phyloP scores from a whole-genome alignment of 305 asterid genomes.

The Coffea humblotiana region DNA sequence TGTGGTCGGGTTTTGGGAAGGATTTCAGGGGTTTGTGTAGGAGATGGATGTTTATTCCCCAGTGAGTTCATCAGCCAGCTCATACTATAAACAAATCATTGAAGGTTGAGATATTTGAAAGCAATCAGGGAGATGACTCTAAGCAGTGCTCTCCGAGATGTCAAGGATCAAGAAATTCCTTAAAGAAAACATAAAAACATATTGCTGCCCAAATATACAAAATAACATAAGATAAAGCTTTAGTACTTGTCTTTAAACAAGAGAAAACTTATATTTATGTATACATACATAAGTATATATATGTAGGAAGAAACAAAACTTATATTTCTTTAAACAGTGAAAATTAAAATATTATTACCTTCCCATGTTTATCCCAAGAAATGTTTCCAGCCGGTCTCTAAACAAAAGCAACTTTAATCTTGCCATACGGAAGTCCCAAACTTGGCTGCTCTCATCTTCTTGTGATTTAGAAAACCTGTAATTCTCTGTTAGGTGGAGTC shows the following conservation, averaged over 20 bases:
- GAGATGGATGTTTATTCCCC: not conserved
- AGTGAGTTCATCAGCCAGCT: not conserved
- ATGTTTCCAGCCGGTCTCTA: conserved; percentile 92
- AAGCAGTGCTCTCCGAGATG: not conserved
- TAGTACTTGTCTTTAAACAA: not conserved
- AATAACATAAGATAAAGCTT: not conserved
- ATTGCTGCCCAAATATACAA: not conserved
- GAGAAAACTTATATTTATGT: not conserved
- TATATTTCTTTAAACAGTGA: not conserved
- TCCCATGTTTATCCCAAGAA: conserved; percentile 96
- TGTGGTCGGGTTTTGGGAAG: not conserved
- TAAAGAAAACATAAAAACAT: not conserved
- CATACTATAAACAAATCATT: not conserved
- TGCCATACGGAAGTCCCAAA: conserved; percentile 79
- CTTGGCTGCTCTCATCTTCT: conserved; percentile 46
- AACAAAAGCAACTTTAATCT: conserved; percentile 77
- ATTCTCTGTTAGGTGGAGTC: conserved; percentile 68
- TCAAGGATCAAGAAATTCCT: not conserved
- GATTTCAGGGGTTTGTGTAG: not conserved
- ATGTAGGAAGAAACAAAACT: not conserved
- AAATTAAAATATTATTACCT: conserved; percentile 52
- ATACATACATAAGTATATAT: too few species aligned
- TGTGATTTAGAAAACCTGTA: conserved; percentile 61
- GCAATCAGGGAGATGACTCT: not conserved
- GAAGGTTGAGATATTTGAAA: not conserved